phyloP scores from a whole-genome alignment of 2,329 filamentous ascomycete genomes.

The Stemphylium beticola region DNA sequence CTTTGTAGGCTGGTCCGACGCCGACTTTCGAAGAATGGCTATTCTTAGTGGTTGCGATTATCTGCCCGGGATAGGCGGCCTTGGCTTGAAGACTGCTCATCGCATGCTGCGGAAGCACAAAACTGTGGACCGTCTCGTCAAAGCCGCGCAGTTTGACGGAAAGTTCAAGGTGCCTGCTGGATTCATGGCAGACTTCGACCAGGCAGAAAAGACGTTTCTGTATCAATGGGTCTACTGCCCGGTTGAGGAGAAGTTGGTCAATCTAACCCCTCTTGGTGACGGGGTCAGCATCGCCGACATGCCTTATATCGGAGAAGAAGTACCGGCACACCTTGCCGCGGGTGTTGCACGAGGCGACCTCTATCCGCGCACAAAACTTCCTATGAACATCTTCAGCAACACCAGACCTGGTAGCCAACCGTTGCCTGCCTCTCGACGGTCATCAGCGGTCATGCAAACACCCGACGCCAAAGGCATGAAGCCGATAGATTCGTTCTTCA shows the following conservation, averaged over 20 bases:
- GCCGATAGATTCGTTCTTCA: conserved; percentile 70
- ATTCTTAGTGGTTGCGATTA: conserved; percentile 98
- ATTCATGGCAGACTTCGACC: conserved; percentile 80
- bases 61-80: conserved; percentile 79
- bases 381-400: conserved; percentile 51
- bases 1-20: conserved; percentile 88
- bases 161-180: conserved; percentile 80
- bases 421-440: conserved; percentile 48
- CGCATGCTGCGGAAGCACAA: conserved; percentile 89
- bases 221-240: conserved; percentile 96
- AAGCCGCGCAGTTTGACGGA: conserved; percentile 86
- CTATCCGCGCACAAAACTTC: conserved; percentile 86
- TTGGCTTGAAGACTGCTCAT: conserved; percentile 94
- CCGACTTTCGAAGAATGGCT: conserved; percentile 91
- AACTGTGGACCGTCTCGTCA: conserved; percentile 79
- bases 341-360: conserved; percentile 82
- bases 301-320: conserved; percentile 78
- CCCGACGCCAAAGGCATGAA: conserved; percentile 65
- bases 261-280: conserved; percentile 71
- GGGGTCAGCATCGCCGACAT: conserved; percentile 72
- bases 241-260: conserved; percentile 70
- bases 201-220: conserved; percentile 90
- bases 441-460: conserved; percentile 39
- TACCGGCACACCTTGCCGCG: conserved; percentile 72
- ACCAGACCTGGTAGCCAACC: conserved; percentile 41